Base-by-base conservation (phyloP, 345 rosid species). In the Leavenworthia alabamica region DNA sequence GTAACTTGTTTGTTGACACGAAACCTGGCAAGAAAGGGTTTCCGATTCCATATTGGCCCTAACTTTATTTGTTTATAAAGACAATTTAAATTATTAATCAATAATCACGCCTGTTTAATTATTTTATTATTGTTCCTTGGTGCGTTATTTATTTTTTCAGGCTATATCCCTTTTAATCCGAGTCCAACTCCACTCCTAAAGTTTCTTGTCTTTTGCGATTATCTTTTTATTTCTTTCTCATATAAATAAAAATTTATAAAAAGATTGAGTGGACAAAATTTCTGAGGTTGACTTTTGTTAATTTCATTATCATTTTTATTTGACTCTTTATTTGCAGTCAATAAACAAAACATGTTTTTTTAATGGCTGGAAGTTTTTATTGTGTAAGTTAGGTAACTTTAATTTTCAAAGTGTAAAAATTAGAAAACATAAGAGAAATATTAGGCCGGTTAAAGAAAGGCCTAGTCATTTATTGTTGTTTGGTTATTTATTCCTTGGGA, bases 111-210 rank as follows among this genome's bases (percentile, higher is more conserved):
- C 58, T 71, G 27, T 24, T 23, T 64, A 49, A 50, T 71, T 56
- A 56, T 49, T 16, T 51, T 63, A 56, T 64, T 49, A 48, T 64
- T 3, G 6, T 64, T 49, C 47, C 60, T 50, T 71, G 75, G 75
- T 71, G 75, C 70, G 70, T 66, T 56, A 71, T 45, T 55, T 70
- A 62, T 54, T 62, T 71, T 71, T 35, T 57, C 55, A 49, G 43
- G 33, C 55, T 64, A 49, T 33, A 64, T 37, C 39, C 46, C 33
- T 71, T 71, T 49, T 64, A 64, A 71, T 71, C 75, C 66, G 70
- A 71, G 41, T 71, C 75, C 49, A 64, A 71, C 43, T 57, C 75
- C 75, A 71, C 75, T 71, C 68, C 70, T 41, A 64, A 71, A 71
- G 75, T 71, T 71, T 71, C 41, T 71, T 71, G 75, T 71, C 75